phyloP scores from a whole-genome alignment of 148 eudicot genomes.

The Nyssa sinensis region DNA sequence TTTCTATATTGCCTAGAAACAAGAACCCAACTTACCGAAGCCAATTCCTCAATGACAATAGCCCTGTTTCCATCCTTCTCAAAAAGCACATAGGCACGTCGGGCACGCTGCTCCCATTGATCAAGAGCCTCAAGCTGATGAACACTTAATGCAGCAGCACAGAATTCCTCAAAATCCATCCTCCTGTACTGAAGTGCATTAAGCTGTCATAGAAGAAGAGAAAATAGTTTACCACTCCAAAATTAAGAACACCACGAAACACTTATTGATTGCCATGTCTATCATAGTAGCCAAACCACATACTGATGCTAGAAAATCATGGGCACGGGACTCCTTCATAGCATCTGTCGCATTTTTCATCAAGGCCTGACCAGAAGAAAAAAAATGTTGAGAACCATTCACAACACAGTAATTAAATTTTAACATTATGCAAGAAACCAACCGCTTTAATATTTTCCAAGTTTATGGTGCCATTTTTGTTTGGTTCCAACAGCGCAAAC shows the following conservation, averaged over 20 bases:
- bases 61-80: constrained; percentile 79
- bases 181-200: constrained; percentile 74
- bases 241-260: neutral
- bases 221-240: neutral
- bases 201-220: constrained; percentile 35
- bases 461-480: constrained; percentile 61
- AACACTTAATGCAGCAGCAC: constrained; percentile 68
- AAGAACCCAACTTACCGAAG: constrained; percentile 57
- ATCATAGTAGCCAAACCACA: constrained; percentile 19
- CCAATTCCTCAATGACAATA: constrained; percentile 75
- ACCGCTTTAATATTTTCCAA: constrained; percentile 76
- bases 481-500: constrained; percentile 64
- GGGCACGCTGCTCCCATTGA: constrained; percentile 86
- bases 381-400: constrained; percentile 10
- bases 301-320: constrained; percentile 63
- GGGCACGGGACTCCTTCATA: constrained; percentile 79
- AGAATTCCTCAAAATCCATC: constrained; percentile 85
- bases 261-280: neutral
- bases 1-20: neutral
- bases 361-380: constrained; percentile 64
- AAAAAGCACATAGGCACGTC: constrained; percentile 73
- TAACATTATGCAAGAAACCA: constrained; percentile 9
- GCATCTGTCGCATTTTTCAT: constrained; percentile 73
- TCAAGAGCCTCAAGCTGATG: constrained; percentile 83
- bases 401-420: neutral